A percentile compares a stretch with the other conserved stretches of the same genome.
Conservation (phyloP, 805 yeast species). For the Candida rishiriensis region DNA sequence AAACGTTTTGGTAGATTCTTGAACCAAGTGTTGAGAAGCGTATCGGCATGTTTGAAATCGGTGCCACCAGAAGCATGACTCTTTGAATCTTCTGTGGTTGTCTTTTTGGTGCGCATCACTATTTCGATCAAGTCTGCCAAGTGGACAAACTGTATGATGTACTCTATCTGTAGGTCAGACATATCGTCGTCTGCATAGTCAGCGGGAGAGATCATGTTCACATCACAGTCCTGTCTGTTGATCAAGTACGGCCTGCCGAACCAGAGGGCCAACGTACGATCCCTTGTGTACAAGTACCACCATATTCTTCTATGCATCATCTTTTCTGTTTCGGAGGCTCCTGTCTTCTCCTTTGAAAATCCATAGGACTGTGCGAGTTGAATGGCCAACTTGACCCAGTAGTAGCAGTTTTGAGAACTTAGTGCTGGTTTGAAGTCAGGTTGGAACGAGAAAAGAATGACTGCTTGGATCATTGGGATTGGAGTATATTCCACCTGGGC, state of each 20-base stretch:
- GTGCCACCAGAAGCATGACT: not conserved
- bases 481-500: slow-evolving; percentile 64
- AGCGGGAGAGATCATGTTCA: slow-evolving; percentile 57
- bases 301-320: slow-evolving; percentile 58
- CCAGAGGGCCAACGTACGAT: slow-evolving; percentile 50
- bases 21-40: slow-evolving; percentile 73
- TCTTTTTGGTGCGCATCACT: not conserved
- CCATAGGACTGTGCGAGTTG: slow-evolving; percentile 74
- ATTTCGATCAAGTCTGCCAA: slow-evolving; percentile 12
- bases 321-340: slow-evolving; percentile 3
- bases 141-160: slow-evolving; percentile 6
- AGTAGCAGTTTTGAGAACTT: slow-evolving; percentile 49
- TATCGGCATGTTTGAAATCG: slow-evolving; percentile 33
- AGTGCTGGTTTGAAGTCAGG: slow-evolving; percentile 8
- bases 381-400: slow-evolving; percentile 68
- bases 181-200: slow-evolving; percentile 59
- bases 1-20: slow-evolving; percentile 54
- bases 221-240: slow-evolving; percentile 68
- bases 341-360: slow-evolving; percentile 23
- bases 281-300: slow-evolving; percentile 70
- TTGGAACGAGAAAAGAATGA: slow-evolving; percentile 8
- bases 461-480: slow-evolving; percentile 23
- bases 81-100: not conserved
- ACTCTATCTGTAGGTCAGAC: not conserved
- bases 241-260: slow-evolving; percentile 69